phyloP scores from a whole-genome alignment of 2,329 filamentous ascomycete species.

The Monilinia vaccinii-corymbosi region DNA sequence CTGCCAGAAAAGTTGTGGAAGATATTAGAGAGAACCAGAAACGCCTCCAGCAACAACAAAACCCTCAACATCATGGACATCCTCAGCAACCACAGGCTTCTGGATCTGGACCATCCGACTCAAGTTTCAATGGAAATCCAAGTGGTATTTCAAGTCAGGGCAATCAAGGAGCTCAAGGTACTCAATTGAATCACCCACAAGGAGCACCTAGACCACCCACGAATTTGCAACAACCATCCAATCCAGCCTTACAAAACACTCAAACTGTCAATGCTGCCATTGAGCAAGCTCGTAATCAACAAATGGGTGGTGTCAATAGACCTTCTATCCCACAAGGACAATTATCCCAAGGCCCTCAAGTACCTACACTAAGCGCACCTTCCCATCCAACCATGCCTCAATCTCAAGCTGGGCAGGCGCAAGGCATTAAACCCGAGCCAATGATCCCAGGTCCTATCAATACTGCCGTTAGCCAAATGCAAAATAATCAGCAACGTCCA shows the following conservation, averaged over 20 bases:
- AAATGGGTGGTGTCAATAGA: conserved; percentile 22
- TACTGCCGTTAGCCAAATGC: conserved; percentile 23
- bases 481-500: conserved; percentile 15
- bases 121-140: not conserved
- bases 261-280: conserved; percentile 30
- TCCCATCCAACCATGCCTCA: conserved; percentile 15
- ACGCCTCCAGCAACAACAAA: conserved; percentile 14
- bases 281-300: conserved; percentile 29
- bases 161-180: conserved; percentile 12
- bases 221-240: conserved; percentile 24
- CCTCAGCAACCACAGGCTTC: conserved; percentile 13
- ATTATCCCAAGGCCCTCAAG: conserved; percentile 9
- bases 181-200: conserved; percentile 14
- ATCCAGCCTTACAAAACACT: conserved; percentile 25
- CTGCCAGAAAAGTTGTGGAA: conserved; percentile 41
- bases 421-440: conserved; percentile 25
- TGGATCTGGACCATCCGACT: not conserved
- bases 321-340: conserved; percentile 22
- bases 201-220: conserved; percentile 24
- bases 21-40: conserved; percentile 35
- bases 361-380: conserved; percentile 18
- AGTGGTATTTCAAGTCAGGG: not conserved
- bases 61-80: not conserved
- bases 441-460: conserved; percentile 25
- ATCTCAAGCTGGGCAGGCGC: conserved; percentile 11